Evolutionary conservation across 768 basidiomycete species (phyloP), one percentile per base, ranked within the genome.

Genomic region (Mrakia gelida): DNA sequence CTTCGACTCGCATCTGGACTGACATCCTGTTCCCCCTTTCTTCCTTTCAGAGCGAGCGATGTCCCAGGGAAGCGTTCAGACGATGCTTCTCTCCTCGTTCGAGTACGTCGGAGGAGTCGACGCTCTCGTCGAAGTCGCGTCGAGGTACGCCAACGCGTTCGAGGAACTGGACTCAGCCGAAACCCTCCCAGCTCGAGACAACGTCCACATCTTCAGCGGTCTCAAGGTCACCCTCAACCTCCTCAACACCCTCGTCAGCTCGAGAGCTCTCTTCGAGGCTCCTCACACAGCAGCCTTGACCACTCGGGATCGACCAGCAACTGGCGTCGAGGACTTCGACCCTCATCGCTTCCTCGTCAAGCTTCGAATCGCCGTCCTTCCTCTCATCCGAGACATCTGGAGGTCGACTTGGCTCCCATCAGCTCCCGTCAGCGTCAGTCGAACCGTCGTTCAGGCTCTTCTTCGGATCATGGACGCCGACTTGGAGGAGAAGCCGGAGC

Each of bases 271-370:
- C 34, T 88, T 94, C 75, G 95, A 98, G 77, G 92, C 93, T 10
- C 88, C 90, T 3, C 95, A 98, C 84, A 95, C 94, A 0, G 83
- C 87, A 5, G 84, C 92, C 45, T 87, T 92, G 23, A 85, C 89
- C 59, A 91, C 90, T 26, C 89, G 90, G 23, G 94, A 94, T 84
- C 92, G 92, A 83, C 89, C 89, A 82, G 90, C 92, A 30, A 90
- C 89, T 0, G 91, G 95, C 80, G 84, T 87, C 7, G 91, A 90
- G 52, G 92, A 91, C 83, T 95, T 96, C 79, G 92, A 94, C 81
- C 89, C 93, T 0, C 90, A 91, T 82, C 92, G 92, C 82, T 92
- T 97, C 84, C 88, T 98, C 72, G 91, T 98, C 80, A 89, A 88
- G 78, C 86, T 96, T 78, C 90, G 97, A 54, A 84, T 90, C 41